Evolutionary conservation across 2,329 filamentous ascomycete genomes (phyloP), one percentile per base, ranked within the genome.

Genomic region (Colletotrichum higginsianum): DNA sequence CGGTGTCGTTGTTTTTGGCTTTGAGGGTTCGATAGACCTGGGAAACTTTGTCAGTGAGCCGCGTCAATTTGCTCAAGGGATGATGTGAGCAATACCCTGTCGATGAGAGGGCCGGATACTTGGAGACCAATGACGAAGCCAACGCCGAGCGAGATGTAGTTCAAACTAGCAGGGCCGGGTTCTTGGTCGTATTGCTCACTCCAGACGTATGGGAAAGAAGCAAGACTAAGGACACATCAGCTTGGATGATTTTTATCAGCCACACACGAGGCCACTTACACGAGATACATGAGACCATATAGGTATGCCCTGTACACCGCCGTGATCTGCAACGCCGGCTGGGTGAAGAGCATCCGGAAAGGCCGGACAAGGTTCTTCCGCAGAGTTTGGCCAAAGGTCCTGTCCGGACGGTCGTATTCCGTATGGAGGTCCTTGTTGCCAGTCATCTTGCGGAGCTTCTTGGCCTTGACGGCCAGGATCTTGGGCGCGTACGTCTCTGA

Each of bases 111-210:
- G 0, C 79, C 87, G 21, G 90, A 86, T 4, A 90, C 82, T 0
- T 83, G 81, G 2, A 88, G 86, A 2, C 89, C 89, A 58, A 91
- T 84, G 57, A 90, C 88, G 2, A 82, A 80, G 0, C 87, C 87
- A 3, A 88, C 73, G 0, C 86, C 86, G 1, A 89, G 82, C 0
- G 86, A 86, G 0, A 90, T 79, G 73, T 88, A 90, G 47, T 87
- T 84, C 2, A 90, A 78, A 16, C 87, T 87, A 0, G 85, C 83
- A 7, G 81, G 79, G 0, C 84, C 85, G 6, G 83, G 79, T 1
- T 82, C 83, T 73, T 88, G 84, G 21, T 81, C 78, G 63, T 90
- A 90, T 52, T 83, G 79, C 0, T 79, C 74, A 16, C 82, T 80
- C 78, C 86, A 90, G 0, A 89, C 82, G 9, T 77, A 74, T 0